These are phyloP conservation scores for Cicer arietinum DNA, from an alignment of 306 rosid genomes.

Conservation along the genomic window DNA sequence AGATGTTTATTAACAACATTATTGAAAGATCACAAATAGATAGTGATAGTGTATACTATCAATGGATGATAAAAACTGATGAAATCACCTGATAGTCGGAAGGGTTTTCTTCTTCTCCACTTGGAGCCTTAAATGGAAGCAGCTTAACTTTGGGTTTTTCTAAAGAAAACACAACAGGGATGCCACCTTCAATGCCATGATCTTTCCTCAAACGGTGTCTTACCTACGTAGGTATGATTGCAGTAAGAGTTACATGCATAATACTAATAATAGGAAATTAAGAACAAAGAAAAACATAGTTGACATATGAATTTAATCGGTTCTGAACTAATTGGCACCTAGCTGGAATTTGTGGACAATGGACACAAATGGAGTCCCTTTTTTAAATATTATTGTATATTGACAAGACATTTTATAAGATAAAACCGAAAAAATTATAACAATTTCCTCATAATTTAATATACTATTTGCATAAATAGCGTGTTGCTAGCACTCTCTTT, in stretches of 20 bases:
- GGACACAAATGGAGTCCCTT: constrained; percentile 1
- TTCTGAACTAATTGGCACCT: constrained; percentile 22
- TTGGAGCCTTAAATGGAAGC: constrained; percentile 92
- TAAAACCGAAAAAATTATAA: background rate
- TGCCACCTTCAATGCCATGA: constrained; percentile 87
- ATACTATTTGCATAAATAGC: no score
- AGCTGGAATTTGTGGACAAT: constrained; percentile 4
- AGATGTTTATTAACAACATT: constrained; percentile 5
- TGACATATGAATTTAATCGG: constrained; percentile 13
- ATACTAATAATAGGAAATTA: constrained; percentile 28
- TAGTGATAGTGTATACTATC: constrained; percentile 2
- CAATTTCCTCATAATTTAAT: background rate
- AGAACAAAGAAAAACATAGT: constrained; percentile 31
- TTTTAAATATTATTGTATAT: background rate
- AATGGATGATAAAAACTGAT: constrained; percentile 28
- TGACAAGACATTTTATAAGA: constrained; percentile 2
- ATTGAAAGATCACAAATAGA: constrained; percentile 5
- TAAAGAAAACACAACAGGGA: constrained; percentile 87
- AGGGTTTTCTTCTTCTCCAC: constrained; percentile 87
- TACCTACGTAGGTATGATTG: constrained; percentile 57
- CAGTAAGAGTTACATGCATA: constrained; percentile 27
- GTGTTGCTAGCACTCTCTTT: no score
- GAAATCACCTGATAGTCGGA: constrained; percentile 82
- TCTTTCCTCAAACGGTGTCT: constrained; percentile 85
- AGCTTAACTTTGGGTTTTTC: constrained; percentile 93